Conservation (phyloP, 2,329 filamentous ascomycete genomes). For the Cordyceps farinosa region DNA sequence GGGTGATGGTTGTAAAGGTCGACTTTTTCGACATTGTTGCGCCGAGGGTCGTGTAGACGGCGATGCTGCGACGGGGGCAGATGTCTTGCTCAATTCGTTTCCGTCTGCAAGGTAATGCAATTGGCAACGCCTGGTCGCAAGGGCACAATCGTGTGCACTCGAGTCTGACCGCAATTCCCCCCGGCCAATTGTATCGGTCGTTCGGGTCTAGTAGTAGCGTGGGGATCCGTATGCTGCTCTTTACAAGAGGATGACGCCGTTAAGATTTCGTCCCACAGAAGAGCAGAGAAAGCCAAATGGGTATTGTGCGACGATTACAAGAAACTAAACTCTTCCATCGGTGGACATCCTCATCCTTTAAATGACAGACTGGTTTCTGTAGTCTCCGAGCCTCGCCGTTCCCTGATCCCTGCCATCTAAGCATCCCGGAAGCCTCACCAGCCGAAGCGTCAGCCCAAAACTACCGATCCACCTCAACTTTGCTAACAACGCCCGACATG, state of each 20-base stretch:
- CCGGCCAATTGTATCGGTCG: neutral
- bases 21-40: slow-evolving; percentile 30
- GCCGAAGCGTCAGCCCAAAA: slow-evolving; percentile 9
- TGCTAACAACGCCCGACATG: neutral
- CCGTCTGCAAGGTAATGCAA: too few species aligned
- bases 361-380: neutral
- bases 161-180: neutral
- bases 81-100: neutral
- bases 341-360: neutral
- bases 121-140: too few species aligned
- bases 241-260: neutral
- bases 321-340: too few species aligned
- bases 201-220: neutral
- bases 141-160: neutral
- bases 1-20: slow-evolving; percentile 74
- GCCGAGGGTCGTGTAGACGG: neutral
- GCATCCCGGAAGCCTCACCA: neutral
- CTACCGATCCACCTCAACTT: neutral
- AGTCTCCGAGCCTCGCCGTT: neutral
- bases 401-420: neutral
- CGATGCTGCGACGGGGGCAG: neutral
- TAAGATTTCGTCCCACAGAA: neutral
- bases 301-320: neutral
- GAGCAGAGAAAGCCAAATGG: neutral
- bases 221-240: neutral